Evolutionary conservation across 192 early-diverging fungal species (phyloP).

Genomic region (Funneliformis mosseae): DNA sequence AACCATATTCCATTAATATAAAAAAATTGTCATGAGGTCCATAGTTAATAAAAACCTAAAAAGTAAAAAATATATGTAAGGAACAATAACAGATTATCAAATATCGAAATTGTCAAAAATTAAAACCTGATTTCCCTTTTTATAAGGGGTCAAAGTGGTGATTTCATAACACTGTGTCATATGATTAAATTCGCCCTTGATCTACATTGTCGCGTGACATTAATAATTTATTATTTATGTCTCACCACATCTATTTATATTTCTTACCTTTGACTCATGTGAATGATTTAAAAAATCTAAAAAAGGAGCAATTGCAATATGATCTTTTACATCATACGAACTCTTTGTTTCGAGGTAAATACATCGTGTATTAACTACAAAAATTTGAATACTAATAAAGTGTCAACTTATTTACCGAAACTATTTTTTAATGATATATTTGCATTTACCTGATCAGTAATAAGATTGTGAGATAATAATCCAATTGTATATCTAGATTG

Average conservation of each 20-base stretch:
- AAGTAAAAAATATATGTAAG: conserved; percentile 7
- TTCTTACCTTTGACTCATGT: conserved; percentile 52
- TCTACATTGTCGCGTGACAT: conserved; percentile 33
- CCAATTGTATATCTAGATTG: too few relatives aligned
- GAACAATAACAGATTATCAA: background rate
- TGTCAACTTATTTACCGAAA: background rate
- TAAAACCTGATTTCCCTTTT: conserved; percentile 58
- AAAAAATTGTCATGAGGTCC: conserved; percentile 60
- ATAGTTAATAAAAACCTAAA: conserved; percentile 59
- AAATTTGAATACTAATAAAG: background rate
- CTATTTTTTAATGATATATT: background rate
- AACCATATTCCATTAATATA: conserved; percentile 61
- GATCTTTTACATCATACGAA: conserved; percentile 41
- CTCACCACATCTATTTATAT: conserved; percentile 34
- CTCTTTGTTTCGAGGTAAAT: conserved; percentile 54
- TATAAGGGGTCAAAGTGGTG: conserved; percentile 58
- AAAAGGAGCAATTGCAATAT: conserved; percentile 73
- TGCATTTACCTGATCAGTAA: too few relatives aligned
- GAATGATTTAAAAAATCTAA: conserved; percentile 80
- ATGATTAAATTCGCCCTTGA: conserved; percentile 52
- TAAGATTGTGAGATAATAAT: too few relatives aligned
- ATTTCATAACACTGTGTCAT: conserved; percentile 65
- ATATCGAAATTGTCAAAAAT: background rate
- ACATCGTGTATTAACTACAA: conserved; percentile 59
- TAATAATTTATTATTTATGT: background rate